Percentiles rank a stretch among this genome's conserved stretches.
These are phyloP conservation scores for Lichtheimia ramosa DNA, from an alignment of 371 early-diverging fungal genomes.

Conservation along the genomic window DNA sequence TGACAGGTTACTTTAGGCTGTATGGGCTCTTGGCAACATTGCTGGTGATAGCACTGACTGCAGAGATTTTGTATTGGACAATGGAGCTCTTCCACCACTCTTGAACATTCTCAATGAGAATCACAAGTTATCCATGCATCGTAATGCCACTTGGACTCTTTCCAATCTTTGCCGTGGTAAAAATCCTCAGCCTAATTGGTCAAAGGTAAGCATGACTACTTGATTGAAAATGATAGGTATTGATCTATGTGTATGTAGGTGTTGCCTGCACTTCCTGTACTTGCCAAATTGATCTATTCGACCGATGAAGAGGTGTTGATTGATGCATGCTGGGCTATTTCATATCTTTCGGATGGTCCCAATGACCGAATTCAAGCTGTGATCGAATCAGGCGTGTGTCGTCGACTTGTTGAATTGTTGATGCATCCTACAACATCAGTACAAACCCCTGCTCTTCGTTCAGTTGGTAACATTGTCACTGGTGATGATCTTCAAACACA, in stretches of 20 bases:
- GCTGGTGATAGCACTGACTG: constrained; percentile 97
- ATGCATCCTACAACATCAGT: constrained; percentile 85
- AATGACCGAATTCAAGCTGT: constrained; percentile 96
- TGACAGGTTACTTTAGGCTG: constrained; percentile 63
- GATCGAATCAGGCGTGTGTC: constrained; percentile 91
- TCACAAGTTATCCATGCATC: constrained; percentile 90
- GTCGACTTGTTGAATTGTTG: constrained; percentile 92
- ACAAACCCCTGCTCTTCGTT: constrained; percentile 97
- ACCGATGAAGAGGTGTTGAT: constrained; percentile 94
- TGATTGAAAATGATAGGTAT: not conserved
- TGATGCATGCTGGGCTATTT: constrained; percentile 99
- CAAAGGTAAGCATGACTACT: constrained; percentile 51
- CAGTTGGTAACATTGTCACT: constrained; percentile 99
- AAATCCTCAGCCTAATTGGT: constrained; percentile 94
- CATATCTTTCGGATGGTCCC: constrained; percentile 97
- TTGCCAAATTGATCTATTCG: constrained; percentile 88
- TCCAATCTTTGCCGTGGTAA: constrained; percentile 99
- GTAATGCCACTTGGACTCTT: constrained; percentile 99
- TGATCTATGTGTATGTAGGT: constrained; percentile 48
- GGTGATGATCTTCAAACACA: constrained; percentile 98
- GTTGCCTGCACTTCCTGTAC: constrained; percentile 83
- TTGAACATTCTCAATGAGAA: constrained; percentile 82
- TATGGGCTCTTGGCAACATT: constrained; percentile 99
- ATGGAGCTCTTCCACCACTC: constrained; percentile 84
- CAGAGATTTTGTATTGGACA: constrained; percentile 91